Conservation (phyloP, 805 yeast species). For the Brettanomyces bruxellensis region DNA sequence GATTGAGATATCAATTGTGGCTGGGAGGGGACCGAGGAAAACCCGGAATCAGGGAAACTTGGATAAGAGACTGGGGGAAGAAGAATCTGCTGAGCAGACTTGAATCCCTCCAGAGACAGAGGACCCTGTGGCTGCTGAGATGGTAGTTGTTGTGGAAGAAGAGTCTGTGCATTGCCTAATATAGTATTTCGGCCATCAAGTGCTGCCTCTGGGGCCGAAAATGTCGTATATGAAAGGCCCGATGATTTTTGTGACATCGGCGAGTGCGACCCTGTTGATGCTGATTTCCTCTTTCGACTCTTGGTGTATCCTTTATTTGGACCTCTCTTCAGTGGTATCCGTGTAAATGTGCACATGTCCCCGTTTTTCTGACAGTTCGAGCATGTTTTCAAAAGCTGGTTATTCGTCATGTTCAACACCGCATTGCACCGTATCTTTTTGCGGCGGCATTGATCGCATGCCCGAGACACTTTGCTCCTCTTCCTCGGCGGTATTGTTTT, state of each 20-base stretch:
- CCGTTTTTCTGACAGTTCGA: constrained; percentile 52
- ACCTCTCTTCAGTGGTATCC: constrained; percentile 70
- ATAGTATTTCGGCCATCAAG: not conserved
- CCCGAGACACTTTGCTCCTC: constrained; percentile 66
- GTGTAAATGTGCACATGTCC: constrained; percentile 57
- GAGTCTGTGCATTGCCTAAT: not conserved
- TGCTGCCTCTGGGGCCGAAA: too few relatives aligned
- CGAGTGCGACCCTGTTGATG: not conserved
- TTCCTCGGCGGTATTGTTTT: constrained; percentile 32
- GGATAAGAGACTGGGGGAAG: constrained; percentile 8
- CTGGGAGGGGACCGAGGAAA: not conserved
- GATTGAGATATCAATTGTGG: not conserved
- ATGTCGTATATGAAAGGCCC: not conserved
- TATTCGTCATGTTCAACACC: constrained; percentile 34
- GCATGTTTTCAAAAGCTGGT: constrained; percentile 44
- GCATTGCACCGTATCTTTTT: constrained; percentile 70
- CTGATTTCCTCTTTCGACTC: not conserved
- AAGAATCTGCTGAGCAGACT: constrained; percentile 12
- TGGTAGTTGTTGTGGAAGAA: not conserved
- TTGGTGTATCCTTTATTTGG: constrained; percentile 60
- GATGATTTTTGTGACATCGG: not conserved
- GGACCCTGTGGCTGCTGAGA: not conserved
- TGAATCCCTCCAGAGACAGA: too few relatives aligned
- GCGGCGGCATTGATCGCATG: constrained; percentile 73
- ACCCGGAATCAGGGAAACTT: too few relatives aligned